These are phyloP conservation scores for Umbelopsis sp. DNA, from an alignment of 192 early-diverging fungal species.

Conservation along the genomic window DNA sequence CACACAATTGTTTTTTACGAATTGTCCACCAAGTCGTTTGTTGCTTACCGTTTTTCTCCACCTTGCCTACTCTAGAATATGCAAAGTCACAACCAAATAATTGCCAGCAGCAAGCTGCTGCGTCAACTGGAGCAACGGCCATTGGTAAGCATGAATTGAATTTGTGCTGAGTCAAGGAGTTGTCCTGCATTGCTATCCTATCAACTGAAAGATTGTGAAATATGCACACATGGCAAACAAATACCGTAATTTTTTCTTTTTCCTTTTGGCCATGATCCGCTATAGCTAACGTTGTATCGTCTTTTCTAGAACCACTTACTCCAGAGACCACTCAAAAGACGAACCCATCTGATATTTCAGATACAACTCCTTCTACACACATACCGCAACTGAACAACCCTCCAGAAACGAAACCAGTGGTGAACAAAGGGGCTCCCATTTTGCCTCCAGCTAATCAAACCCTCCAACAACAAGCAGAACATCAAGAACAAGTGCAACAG, in stretches of 20 bases:
- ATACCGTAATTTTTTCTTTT: not conserved
- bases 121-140: not conserved
- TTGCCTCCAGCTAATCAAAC: not conserved
- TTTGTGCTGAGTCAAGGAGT: too few relatives aligned
- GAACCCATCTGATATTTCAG: not conserved
- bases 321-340: not conserved
- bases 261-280: too few relatives aligned
- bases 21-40: not conserved
- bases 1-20: too few relatives aligned
- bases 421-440: not conserved
- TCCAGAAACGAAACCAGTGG: not conserved
- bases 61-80: not conserved
- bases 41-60: not conserved
- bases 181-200: too few relatives aligned
- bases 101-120: not conserved
- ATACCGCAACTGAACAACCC: not conserved
- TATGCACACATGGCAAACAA: not conserved
- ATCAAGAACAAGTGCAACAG: not conserved
- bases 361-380: not conserved
- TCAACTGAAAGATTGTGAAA: too few relatives aligned
- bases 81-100: slow-evolving; percentile 10
- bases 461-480: not conserved
- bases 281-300: not conserved
- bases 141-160: not conserved
- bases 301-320: not conserved